Evolutionary conservation across 495 filamentous ascomycete genomes (phyloP).

Genomic region (Aspergillus biplanus): DNA sequence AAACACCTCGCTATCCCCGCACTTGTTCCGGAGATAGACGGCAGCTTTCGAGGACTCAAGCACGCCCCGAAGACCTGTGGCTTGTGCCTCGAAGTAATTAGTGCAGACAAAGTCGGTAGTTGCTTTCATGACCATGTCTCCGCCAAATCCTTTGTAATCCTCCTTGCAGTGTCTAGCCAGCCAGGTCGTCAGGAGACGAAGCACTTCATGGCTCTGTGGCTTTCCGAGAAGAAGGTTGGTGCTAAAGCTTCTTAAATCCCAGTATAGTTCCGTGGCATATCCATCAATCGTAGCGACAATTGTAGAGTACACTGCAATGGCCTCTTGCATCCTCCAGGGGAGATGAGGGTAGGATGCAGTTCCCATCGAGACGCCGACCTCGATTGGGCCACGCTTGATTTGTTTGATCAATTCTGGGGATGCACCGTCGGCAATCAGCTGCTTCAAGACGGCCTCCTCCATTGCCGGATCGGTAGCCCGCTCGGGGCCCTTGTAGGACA

Average conservation of each 20-base stretch:
- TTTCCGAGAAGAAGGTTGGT: neutral
- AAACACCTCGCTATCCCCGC: conserved; percentile 1
- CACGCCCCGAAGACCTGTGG: neutral
- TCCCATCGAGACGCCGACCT: neutral
- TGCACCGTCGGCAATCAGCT: neutral
- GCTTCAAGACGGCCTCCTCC: neutral
- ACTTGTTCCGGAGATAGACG: conserved; percentile 4
- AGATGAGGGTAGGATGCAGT: neutral
- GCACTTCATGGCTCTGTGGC: neutral
- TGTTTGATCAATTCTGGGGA: neutral
- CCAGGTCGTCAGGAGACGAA: conserved; percentile 1
- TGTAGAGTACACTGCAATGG: conserved; percentile 1
- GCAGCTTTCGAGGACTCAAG: neutral
- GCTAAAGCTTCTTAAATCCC: neutral
- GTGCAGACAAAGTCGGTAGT: conserved; percentile 2
- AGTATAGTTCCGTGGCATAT: neutral
- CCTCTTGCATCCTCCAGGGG: neutral
- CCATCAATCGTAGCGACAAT: neutral
- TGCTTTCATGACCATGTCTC: conserved; percentile 4
- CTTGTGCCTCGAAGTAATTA: conserved; percentile 5
- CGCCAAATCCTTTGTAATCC: neutral
- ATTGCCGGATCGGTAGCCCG: neutral
- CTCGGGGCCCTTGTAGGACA: neutral
- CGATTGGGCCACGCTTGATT: neutral
- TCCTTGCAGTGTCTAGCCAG: conserved; percentile 2